phyloP scores from a whole-genome alignment of 2,329 filamentous ascomycete genomes.

The Ceratocystis smalleyi region DNA sequence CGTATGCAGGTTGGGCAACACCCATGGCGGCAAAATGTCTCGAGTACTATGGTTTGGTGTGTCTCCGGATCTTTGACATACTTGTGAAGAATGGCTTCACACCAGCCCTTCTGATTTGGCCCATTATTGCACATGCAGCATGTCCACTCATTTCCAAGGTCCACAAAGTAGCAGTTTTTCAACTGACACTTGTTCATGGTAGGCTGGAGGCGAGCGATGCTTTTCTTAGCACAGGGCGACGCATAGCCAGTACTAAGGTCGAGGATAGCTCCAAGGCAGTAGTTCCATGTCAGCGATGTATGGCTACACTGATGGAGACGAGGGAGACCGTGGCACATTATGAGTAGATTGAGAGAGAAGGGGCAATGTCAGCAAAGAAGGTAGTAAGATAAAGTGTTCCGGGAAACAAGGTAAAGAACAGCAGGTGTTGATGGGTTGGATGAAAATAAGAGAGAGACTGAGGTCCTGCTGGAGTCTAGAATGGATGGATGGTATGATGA shows the following conservation, averaged over 20 bases:
- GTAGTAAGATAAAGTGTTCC: background rate
- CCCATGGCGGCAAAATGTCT: conserved; percentile 35
- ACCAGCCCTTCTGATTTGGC: conserved; percentile 39
- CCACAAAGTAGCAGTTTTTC: conserved; percentile 35
- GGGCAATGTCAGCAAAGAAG: background rate
- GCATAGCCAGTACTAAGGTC: conserved; percentile 36
- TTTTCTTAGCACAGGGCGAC: conserved; percentile 34
- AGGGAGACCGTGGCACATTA: conserved; percentile 41
- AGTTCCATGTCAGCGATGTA: conserved; percentile 40
- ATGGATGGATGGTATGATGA: background rate
- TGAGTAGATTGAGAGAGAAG: conserved; percentile 15
- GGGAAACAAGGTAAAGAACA: background rate
- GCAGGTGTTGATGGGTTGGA: background rate
- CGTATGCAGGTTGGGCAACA: conserved; percentile 36
- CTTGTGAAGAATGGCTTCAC: conserved; percentile 26
- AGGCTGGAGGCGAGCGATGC: conserved; percentile 32
- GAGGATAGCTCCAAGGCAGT: conserved; percentile 33
- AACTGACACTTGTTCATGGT: conserved; percentile 33
- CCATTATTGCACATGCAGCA: conserved; percentile 38
- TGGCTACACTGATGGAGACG: conserved; percentile 37
- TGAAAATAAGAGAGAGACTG: background rate
- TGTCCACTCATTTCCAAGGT: conserved; percentile 36
- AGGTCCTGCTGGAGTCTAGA: background rate
- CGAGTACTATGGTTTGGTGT: conserved; percentile 25
- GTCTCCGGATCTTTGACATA: conserved; percentile 24